Base-by-base conservation (phyloP, 495 filamentous ascomycete genomes). In the Aspergillus haitiensis region DNA sequence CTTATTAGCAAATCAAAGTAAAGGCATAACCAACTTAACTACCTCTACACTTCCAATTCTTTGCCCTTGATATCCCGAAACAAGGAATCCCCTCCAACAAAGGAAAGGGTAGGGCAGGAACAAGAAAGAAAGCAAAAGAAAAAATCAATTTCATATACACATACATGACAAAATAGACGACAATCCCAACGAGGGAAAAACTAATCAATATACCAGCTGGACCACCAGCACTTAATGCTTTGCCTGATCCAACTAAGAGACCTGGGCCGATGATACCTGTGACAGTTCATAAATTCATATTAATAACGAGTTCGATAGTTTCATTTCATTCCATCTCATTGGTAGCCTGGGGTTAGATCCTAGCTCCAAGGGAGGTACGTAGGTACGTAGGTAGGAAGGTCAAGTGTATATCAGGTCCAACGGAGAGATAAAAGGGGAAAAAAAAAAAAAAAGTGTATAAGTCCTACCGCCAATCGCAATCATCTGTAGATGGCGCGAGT, bases 401-500 rank as follows among this genome's bases (percentile, higher is more conserved):
- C 21, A 27, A 27, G 21, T 27, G 21, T 1, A 27, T 27, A 27
- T 27, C 21, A 27, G 21, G 21, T 3, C 21, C 21, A 27, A 27
- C 3, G 21, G 21, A 27, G 21, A 27, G 21, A 27, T n/a, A n/a
- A 27, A 27, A 27, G 3, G 21, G 3, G 3, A 27, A 27, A 27
- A 1, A 73, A 8, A 82, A 65, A 61, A 79, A 82, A 2, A 82
- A 7, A 39, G 55, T 12, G 55, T 7, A 0, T 33, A 51, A 8
- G 32, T 8, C 63, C 35, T 13, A 70, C 68, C 70, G 50, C 86
- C 86, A 33, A 89, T 81, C 2, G 86, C 87, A 74, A 90, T 89
- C 85, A 89, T 88, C 66, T 82, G 81, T 27, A 89, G 63, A 72
- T 90, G 87, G 21, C 86, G 75, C 7, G 81, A 84, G 67, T 88